Evolutionary conservation across 2,329 filamentous ascomycete species (phyloP), one percentile per base, ranked within the genome.

Genomic region (Stemphylium lycopersici): DNA sequence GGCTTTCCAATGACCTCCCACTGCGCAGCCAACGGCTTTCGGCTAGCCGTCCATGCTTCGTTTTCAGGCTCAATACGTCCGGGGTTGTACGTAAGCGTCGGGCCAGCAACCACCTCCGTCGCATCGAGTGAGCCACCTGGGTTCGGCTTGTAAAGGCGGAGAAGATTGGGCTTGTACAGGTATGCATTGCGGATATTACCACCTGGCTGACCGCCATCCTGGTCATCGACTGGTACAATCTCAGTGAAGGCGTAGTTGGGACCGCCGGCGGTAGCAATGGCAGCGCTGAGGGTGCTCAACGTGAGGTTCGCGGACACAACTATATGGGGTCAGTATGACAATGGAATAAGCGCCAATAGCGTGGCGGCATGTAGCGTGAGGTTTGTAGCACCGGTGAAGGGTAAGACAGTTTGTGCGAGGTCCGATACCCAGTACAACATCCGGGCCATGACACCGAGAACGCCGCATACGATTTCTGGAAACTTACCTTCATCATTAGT

Each of bases 171-270:
- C 34, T 87, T 84, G 81, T 89, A 91, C 10, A 91, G 79, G 74
- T 89, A 91, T 0, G 87, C 87, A 41, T 80, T 78, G 39, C 88
- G 87, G 72, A 91, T 90, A 77, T 91, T 90, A 33, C 87, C 87
- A 12, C 88, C 88, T 1, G 86, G 84, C 56, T 84, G 76, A 31
- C 88, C 88, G 53, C 88, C 88, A 60, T 90, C 87, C 57, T 81
- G 63, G 71, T 83, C 79, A 68, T 89, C 77, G 31, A 81, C 74
- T 2, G 88, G 87, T 38, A 77, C 79, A 50, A 90, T 81, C 58
- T 86, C 82, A 24, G 81, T 77, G 66, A 82, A 90, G 36, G 78
- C 75, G 74, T 91, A 91, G 37, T 71, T 63, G 8, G 79, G 72
- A 1, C 83, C 77, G 20, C 81, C 81, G 8, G 79, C 74, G 3